Percentiles rank a stretch among this genome's conserved stretches.
These are phyloP conservation scores for Phytophthora gonapodyides DNA, from an alignment of 352 stramenopile genomes.

Conservation along the genomic window DNA sequence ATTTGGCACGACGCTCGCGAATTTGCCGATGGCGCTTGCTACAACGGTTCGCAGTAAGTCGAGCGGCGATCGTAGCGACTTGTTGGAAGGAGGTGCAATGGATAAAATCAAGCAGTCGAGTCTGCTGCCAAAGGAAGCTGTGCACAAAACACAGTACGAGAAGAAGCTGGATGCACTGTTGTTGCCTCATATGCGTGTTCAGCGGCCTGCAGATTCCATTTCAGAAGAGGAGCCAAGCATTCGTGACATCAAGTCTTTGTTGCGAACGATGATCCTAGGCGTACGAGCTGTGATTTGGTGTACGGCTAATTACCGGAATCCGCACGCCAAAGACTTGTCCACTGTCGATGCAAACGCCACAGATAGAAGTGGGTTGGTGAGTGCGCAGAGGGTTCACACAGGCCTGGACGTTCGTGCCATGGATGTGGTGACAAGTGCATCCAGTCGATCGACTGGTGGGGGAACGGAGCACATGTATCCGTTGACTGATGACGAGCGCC, in stretches of 20 bases:
- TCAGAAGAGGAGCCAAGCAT: conserved; percentile 82
- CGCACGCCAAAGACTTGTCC: conserved; percentile 83
- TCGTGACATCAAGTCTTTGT: conserved; percentile 92
- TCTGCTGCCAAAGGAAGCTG: conserved; percentile 61
- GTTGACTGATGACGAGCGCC: conserved; percentile 93
- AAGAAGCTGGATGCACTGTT: conserved; percentile 75
- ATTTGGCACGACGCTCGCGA: conserved; percentile 89
- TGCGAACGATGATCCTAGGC: conserved; percentile 97
- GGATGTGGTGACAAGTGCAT: conserved; percentile 20
- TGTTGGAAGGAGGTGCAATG: conserved; percentile 86
- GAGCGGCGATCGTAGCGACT: conserved; percentile 55
- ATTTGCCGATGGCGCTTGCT: conserved; percentile 67
- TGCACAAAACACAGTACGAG: conserved; percentile 68
- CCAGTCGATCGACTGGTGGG: conserved; percentile 24
- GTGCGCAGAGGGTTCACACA: conserved; percentile 21
- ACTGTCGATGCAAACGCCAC: conserved; percentile 66
- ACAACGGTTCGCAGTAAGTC: conserved; percentile 50
- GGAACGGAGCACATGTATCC: conserved; percentile 63
- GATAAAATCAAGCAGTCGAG: conserved; percentile 88
- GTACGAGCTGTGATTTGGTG: conserved; percentile 99
- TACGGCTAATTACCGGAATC: conserved; percentile 93
- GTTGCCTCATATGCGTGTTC: conserved; percentile 55
- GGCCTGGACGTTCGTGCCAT: conserved; percentile 29
- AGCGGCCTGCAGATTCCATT: conserved; percentile 53
- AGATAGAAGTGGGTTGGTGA: conserved; percentile 37